Percentiles rank a stretch among this genome's conserved stretches.
Evolutionary conservation across 805 yeast genomes (phyloP).

Genomic region (Sporopachydermia quercuum): DNA sequence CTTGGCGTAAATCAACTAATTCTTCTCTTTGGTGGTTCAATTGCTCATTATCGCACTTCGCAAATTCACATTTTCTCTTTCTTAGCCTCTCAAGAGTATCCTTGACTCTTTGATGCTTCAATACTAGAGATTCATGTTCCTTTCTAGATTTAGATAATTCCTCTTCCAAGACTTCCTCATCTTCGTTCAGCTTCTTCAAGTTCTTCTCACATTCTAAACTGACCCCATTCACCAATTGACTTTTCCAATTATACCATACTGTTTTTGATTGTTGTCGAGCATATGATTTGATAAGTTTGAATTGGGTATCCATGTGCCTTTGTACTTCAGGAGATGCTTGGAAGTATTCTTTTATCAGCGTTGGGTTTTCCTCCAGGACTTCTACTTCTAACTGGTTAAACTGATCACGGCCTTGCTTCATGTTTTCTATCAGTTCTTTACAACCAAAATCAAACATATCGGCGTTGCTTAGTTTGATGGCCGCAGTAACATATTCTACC

Average conservation of each 20-base stretch:
- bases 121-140: background rate
- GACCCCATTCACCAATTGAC: conserved; percentile 33
- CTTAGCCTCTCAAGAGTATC: background rate
- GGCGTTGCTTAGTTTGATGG: conserved; percentile 26
- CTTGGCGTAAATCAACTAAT: too few species aligned
- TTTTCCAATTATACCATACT: conserved; percentile 52
- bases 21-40: too few species aligned
- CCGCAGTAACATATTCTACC: conserved; percentile 25
- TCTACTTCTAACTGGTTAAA: conserved; percentile 35
- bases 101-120: background rate
- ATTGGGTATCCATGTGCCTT: conserved; percentile 29
- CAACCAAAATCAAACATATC: conserved; percentile 40
- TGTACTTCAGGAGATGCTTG: conserved; percentile 23
- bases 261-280: conserved; percentile 37
- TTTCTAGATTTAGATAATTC: conserved; percentile 6
- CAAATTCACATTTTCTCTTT: background rate
- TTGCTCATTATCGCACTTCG: background rate
- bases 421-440: conserved; percentile 35
- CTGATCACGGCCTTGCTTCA: conserved; percentile 31
- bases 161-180: conserved; percentile 13
- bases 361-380: conserved; percentile 30
- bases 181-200: conserved; percentile 9
- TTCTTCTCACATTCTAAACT: conserved; percentile 3
- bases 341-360: conserved; percentile 33
- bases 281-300: conserved; percentile 33